These are phyloP conservation scores for Paramecium octaurelia DNA, from an alignment of 73 alveolate genomes.

Conservation along the genomic window DNA sequence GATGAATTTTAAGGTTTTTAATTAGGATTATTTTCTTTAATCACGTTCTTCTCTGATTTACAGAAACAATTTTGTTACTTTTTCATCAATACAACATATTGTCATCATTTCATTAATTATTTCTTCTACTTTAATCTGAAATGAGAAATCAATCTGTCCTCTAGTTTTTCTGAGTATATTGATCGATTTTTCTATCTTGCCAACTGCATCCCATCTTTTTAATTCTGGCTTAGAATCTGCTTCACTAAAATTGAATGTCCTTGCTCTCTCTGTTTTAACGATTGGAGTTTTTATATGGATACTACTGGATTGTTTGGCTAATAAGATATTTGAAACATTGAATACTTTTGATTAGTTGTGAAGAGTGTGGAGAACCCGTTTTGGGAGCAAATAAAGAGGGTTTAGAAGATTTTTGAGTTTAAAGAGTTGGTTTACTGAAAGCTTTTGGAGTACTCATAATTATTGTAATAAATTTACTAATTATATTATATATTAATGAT, in stretches of 20 bases:
- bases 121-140: neutral
- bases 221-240: neutral
- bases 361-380: neutral
- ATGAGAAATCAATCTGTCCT: constrained; percentile 1
- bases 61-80: neutral
- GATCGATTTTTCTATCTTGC: neutral
- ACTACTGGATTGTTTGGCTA: neutral
- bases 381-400: constrained; percentile 2
- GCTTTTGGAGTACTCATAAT: neutral
- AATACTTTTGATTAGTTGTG: neutral
- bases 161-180: neutral
- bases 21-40: neutral
- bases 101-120: neutral
- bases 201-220: neutral
- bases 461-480: neutral
- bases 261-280: neutral
- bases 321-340: neutral
- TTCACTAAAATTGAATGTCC: neutral
- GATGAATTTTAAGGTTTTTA: neutral
- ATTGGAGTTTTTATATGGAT: neutral
- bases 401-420: neutral
- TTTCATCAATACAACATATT: neutral
- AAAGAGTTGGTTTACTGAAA: neutral
- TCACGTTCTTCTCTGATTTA: neutral
- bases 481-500: neutral